Conservation (phyloP, 2,329 filamentous ascomycete species). For the Colletotrichum melonis region DNA sequence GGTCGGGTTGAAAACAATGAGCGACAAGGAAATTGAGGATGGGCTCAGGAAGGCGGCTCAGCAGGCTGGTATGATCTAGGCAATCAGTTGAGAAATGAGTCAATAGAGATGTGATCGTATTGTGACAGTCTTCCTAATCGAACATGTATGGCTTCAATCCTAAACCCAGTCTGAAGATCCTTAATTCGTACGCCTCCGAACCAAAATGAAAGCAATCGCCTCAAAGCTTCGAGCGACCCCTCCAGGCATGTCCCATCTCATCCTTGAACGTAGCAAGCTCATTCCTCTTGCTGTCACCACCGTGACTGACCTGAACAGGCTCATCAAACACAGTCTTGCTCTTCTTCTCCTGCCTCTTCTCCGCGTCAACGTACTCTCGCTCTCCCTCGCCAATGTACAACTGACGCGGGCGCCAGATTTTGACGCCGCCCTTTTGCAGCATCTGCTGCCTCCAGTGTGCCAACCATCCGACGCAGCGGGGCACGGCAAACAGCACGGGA, state of each 20-base stretch:
- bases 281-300: conserved; percentile 55
- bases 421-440: conserved; percentile 57
- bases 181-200: not conserved
- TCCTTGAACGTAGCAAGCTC: conserved; percentile 52
- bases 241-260: conserved; percentile 44
- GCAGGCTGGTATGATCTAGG: not conserved
- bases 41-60: not conserved
- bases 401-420: conserved; percentile 63
- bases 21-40: not conserved
- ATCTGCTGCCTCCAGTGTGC: conserved; percentile 64
- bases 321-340: conserved; percentile 47
- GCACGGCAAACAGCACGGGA: conserved; percentile 62
- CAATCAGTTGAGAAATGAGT: not conserved
- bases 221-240: conserved; percentile 31
- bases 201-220: not conserved
- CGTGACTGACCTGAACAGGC: conserved; percentile 50
- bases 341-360: conserved; percentile 46
- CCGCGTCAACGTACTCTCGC: conserved; percentile 55
- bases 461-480: conserved; percentile 62
- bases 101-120: not conserved
- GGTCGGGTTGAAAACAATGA: not conserved
- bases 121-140: conserved; percentile 6
- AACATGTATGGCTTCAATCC: not conserved
- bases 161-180: not conserved
- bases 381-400: conserved; percentile 58